A percentile compares a stretch with the other conserved stretches of the same genome.
Evolutionary conservation across 495 filamentous ascomycete species (phyloP).

Genomic region (Xylaria sp.): DNA sequence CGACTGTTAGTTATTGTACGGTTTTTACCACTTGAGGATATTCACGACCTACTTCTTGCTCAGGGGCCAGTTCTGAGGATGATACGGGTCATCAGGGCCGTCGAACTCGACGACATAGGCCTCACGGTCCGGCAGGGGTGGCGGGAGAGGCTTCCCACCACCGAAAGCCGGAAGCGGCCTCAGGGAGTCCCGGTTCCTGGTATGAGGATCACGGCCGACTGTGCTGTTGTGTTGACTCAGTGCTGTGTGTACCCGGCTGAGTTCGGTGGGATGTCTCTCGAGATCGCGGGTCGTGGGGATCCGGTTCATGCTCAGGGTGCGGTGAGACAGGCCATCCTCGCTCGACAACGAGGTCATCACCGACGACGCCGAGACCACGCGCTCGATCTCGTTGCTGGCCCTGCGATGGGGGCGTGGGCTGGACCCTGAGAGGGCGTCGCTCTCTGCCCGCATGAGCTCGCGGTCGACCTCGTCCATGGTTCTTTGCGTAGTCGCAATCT

Average conservation of each 20-base stretch:
- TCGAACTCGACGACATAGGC: constrained; percentile 90
- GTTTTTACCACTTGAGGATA: too few species aligned
- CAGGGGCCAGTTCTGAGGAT: constrained; percentile 84
- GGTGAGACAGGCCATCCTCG: constrained; percentile 24
- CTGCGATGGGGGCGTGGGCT: constrained; percentile 37
- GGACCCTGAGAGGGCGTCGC: constrained; percentile 39
- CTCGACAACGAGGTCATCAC: constrained; percentile 53
- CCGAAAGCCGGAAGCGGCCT: constrained; percentile 69
- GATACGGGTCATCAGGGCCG: constrained; percentile 77
- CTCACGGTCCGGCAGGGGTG: constrained; percentile 72
- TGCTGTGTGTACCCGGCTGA: constrained; percentile 78
- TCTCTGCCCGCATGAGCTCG: constrained; percentile 58
- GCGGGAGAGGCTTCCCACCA: constrained; percentile 80
- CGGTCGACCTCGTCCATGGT: constrained; percentile 58
- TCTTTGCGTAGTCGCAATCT: neutral
- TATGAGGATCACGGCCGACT: constrained; percentile 64
- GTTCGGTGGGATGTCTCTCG: constrained; percentile 75
- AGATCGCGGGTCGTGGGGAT: constrained; percentile 70
- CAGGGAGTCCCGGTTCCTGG: constrained; percentile 55
- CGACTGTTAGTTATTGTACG: neutral
- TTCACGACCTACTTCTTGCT: constrained; percentile 69
- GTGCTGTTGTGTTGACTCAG: constrained; percentile 77
- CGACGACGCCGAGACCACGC: constrained; percentile 55
- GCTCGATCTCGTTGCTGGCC: constrained; percentile 56
- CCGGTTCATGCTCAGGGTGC: constrained; percentile 56